Evolutionary conservation across 2,329 filamentous ascomycete species (phyloP).

Genomic region (Neonectria sp.): DNA sequence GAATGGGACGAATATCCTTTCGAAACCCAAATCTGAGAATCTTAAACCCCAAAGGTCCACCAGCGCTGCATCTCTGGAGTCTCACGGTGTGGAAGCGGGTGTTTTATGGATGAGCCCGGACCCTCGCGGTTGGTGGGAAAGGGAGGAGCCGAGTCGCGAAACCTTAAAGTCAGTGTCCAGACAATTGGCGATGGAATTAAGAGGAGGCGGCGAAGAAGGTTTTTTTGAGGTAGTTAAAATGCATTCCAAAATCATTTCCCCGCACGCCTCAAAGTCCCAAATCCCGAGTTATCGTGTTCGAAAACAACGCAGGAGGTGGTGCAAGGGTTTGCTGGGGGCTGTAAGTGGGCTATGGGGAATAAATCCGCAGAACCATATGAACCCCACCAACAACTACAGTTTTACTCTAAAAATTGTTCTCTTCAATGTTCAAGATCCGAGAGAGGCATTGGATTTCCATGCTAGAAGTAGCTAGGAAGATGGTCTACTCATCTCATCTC

Average conservation of each 20-base stretch:
- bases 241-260: conserved; percentile 19
- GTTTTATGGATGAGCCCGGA: conserved; percentile 14
- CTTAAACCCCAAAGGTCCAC: conserved; percentile 7
- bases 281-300: background rate
- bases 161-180: conserved; percentile 13
- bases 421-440: no score
- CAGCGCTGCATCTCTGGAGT: conserved; percentile 4
- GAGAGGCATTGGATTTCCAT: no score
- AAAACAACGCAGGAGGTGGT: background rate
- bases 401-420: background rate
- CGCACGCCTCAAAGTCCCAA: background rate
- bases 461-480: background rate
- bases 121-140: conserved; percentile 13
- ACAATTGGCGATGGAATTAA: conserved; percentile 10
- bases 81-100: conserved; percentile 12
- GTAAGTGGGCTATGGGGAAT: background rate
- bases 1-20: conserved; percentile 31
- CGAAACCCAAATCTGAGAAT: conserved; percentile 26
- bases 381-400: background rate
- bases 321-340: background rate
- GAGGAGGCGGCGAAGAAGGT: conserved; percentile 21
- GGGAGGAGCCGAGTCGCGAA: conserved; percentile 14
- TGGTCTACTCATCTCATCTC: no score
- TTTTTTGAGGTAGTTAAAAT: conserved; percentile 22
- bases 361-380: background rate